Percentiles rank a stretch among this genome's conserved stretches.
Conservation (phyloP, 2,329 filamentous ascomycete species). For the Ceratocystiopsis minuta region DNA sequence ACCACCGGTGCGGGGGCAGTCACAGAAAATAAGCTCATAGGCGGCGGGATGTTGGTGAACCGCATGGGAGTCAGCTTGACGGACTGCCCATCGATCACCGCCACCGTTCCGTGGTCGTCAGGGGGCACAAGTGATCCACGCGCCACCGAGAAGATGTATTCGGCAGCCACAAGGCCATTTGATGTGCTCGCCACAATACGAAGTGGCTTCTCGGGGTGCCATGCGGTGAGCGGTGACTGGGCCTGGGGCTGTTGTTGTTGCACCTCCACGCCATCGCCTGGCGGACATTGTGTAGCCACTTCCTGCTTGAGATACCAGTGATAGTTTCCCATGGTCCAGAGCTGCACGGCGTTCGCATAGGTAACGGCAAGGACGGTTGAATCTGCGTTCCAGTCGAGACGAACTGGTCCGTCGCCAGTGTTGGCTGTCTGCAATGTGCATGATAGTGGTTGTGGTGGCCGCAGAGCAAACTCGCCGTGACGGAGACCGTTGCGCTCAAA, state of each 20-base stretch:
- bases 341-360: slow-evolving; percentile 56
- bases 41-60: slow-evolving; percentile 72
- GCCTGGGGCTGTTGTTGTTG: slow-evolving; percentile 3
- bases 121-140: slow-evolving; percentile 53
- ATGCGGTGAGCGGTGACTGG: slow-evolving; percentile 27
- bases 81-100: slow-evolving; percentile 63
- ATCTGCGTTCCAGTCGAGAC: slow-evolving; percentile 73
- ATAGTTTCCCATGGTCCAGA: slow-evolving; percentile 97
- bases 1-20: slow-evolving; percentile 41
- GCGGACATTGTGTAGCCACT: slow-evolving; percentile 27
- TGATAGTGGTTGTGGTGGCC: slow-evolving; percentile 16
- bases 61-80: slow-evolving; percentile 77
- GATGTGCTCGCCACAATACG: slow-evolving; percentile 39
- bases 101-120: slow-evolving; percentile 60
- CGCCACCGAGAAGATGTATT: slow-evolving; percentile 50
- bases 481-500: slow-evolving; percentile 94
- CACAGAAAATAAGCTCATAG: slow-evolving; percentile 74
- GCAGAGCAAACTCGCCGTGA: slow-evolving; percentile 84
- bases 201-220: slow-evolving; percentile 77
- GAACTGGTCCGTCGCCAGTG: no score
- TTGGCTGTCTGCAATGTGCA: no score
- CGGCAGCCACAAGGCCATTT: slow-evolving; percentile 35
- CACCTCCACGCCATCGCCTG: no score
- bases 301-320: slow-evolving; percentile 97
- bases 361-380: slow-evolving; percentile 79